Conservation (phyloP, 2,329 filamentous ascomycete genomes). For the Alternaria conjuncta region DNA sequence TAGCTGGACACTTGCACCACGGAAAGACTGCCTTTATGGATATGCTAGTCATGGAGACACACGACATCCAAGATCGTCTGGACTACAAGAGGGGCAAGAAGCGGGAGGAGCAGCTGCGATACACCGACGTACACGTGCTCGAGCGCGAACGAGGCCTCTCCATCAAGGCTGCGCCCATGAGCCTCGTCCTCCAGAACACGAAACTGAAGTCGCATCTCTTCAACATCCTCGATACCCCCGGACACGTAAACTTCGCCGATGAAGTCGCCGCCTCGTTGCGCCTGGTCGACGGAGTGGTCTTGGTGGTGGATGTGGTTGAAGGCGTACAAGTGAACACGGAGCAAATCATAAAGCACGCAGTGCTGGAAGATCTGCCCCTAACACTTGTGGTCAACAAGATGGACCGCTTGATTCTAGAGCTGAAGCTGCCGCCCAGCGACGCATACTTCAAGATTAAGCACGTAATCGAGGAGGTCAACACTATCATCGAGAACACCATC, state of each 20-base stretch:
- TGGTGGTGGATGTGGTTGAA: constrained; percentile 95
- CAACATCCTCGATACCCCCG: constrained; percentile 94
- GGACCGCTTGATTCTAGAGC: constrained; percentile 90
- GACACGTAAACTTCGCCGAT: constrained; percentile 98
- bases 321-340: constrained; percentile 99
- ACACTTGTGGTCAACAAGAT: constrained; percentile 96
- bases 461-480: constrained; percentile 98
- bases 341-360: constrained; percentile 94
- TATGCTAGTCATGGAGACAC: constrained; percentile 95
- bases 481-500: constrained; percentile 84
- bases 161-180: constrained; percentile 94
- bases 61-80: constrained; percentile 79
- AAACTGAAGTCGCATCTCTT: constrained; percentile 94
- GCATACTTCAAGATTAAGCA: constrained; percentile 99
- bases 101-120: constrained; percentile 87
- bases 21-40: constrained; percentile 99
- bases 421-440: constrained; percentile 91
- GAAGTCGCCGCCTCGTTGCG: constrained; percentile 90
- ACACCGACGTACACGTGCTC: constrained; percentile 89
- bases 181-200: constrained; percentile 82
- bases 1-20: constrained; percentile 93
- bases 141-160: constrained; percentile 91
- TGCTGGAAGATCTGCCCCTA: constrained; percentile 86
- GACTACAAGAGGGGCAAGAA: constrained; percentile 82
- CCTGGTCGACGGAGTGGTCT: constrained; percentile 86